phyloP scores from a whole-genome alignment of 306 rosid genomes.

The Vigna mungo region DNA sequence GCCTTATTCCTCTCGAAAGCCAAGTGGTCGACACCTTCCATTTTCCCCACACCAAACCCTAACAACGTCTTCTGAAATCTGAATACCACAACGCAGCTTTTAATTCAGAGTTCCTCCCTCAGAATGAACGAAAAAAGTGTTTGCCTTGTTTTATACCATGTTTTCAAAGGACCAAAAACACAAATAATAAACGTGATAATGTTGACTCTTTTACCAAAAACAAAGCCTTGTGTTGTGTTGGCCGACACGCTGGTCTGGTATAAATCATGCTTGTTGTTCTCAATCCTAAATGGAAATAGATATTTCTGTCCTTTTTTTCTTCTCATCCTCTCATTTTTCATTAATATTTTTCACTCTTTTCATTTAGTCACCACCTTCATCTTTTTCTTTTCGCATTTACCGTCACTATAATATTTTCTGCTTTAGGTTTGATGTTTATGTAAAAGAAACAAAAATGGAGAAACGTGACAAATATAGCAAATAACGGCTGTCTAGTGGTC shows the following conservation, averaged over 20 bases:
- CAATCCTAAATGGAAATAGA: neutral
- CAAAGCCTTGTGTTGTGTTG: neutral
- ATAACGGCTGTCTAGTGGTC: no score
- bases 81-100: neutral
- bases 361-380: no score
- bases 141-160: no score
- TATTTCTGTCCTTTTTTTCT: neutral
- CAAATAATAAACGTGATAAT: neutral
- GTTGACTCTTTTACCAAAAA: neutral
- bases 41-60: neutral
- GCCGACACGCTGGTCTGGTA: neutral
- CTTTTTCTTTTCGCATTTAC: no score
- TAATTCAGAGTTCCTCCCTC: neutral
- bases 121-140: neutral
- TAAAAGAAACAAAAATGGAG: no score
- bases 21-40: conserved; percentile 71
- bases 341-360: no score
- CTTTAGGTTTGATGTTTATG: no score
- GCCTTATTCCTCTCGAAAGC: conserved; percentile 76
- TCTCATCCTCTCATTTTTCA: neutral
- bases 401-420: no score
- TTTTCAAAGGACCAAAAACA: neutral
- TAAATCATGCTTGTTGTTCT: neutral
- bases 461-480: no score
- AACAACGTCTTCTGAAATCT: neutral